Conservation (phyloP, 139 green algal species). For the Gonium pectorale region DNA sequence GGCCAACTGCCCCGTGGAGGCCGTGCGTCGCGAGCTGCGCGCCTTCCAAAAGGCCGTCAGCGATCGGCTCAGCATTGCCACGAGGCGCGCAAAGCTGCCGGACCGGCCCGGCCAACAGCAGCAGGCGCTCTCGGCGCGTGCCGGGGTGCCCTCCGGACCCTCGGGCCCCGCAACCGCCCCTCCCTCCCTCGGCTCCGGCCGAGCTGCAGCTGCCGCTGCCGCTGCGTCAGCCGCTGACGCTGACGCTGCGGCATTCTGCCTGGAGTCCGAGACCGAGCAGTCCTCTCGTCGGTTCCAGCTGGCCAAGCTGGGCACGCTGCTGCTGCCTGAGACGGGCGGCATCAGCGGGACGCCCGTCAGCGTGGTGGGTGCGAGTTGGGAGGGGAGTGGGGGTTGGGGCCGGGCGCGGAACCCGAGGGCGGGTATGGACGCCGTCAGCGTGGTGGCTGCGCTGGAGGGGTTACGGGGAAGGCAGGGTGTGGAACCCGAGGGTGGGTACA, state of each 20-base stretch:
- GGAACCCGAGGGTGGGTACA: no score
- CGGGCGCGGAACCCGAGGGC: not conserved
- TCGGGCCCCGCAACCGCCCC: not conserved
- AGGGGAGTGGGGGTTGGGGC: not conserved
- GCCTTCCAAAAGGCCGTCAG: not conserved
- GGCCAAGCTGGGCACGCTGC: conserved; percentile 7
- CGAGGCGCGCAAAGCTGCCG: not conserved
- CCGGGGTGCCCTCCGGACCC: not conserved
- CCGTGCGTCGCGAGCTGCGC: conserved; percentile 23
- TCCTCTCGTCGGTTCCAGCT: not conserved
- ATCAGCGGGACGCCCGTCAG: not conserved
- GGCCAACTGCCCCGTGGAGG: not conserved
- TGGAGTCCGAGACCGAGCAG: not conserved
- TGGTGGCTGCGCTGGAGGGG: no score
- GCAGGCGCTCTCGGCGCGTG: no score
- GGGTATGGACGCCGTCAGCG: no score
- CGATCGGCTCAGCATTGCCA: conserved; percentile 5
- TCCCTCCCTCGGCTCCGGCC: no score
- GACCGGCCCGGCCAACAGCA: no score
- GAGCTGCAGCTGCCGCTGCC: not conserved
- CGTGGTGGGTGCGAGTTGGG: no score
- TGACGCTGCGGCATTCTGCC: no score
- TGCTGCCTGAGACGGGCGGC: conserved; percentile 11
- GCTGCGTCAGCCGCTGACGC: not conserved
- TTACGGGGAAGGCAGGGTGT: no score